Conservation (phyloP, 139 green algal genomes). For the Chlorella ohadii region DNA sequence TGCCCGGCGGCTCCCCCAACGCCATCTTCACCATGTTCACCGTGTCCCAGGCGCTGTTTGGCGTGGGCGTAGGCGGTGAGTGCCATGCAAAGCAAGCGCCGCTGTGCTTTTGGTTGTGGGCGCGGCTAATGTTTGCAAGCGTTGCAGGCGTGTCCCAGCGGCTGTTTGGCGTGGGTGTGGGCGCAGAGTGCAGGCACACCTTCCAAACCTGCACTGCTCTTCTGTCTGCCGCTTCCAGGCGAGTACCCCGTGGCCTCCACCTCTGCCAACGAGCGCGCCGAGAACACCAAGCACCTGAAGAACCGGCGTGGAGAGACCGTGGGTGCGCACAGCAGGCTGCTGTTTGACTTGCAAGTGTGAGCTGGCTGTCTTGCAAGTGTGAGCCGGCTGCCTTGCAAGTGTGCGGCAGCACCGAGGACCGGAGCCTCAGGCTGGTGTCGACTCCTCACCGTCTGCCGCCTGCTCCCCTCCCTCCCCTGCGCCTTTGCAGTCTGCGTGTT, state of each 20-base stretch:
- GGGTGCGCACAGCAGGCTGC: not conserved
- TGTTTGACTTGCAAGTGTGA: no score
- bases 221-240: not conserved
- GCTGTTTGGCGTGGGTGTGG: conserved; percentile 62
- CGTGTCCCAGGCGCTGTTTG: conserved; percentile 52
- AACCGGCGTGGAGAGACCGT: conserved; percentile 52
- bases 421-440: no score
- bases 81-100: no score
- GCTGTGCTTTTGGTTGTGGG: no score
- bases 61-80: conserved; percentile 69
- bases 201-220: no score
- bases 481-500: not conserved
- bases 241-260: conserved; percentile 80
- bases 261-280: conserved; percentile 79
- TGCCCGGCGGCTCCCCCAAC: conserved; percentile 7
- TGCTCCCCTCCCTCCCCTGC: no score
- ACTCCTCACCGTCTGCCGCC: no score
- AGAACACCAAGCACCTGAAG: conserved; percentile 56
- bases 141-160: conserved; percentile 49
- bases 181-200: conserved; percentile 65
- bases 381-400: not conserved
- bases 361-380: no score
- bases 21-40: conserved; percentile 64
- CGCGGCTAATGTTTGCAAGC: no score
- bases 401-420: no score